Evolutionary conservation across 2,329 filamentous ascomycete genomes (phyloP), one percentile per base, ranked within the genome.

Genomic region (Pseudogymnoascus sp.): DNA sequence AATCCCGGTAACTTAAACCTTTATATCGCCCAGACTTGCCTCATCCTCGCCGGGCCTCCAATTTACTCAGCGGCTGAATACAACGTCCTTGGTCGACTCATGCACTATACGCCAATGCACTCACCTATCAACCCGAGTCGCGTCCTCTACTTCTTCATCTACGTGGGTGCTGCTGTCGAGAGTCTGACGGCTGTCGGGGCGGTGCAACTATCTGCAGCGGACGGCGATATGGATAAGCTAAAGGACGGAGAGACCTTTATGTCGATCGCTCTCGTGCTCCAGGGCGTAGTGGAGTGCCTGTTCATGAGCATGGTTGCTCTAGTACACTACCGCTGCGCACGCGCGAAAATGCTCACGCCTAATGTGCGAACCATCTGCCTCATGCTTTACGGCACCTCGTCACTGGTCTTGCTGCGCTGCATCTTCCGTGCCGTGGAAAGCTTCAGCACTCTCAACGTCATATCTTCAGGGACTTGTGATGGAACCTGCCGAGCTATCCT

Each of bases 61-160:
- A 69, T 76, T 33, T 77, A 75, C 65, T 72, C 75, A 0, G 75
- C 74, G 17, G 69, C 73, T 3, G 74, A 74, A 38, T 76, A 76
- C 64, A 74, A 73, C 61, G 66, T 76, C 23, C 68, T 77, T 35
- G 75, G 73, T 6, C 70, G 74, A 26, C 65, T 77, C 9, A 71
- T 75, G 72, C 69, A 72, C 65, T 76, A 77, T 63, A 67, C 76
- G 6, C 75, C 75, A 2, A 74, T 74, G 72, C 72, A 75, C 59
- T 69, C 75, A n/a, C 70, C 74, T 1, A 65, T 76, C 7, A 70
- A 76, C 56, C 75, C 75, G 17, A 67, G 69, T 56, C 72, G 73
- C 0, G 71, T 75, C n/a, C 64, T 74, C 4, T 70, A 70, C 50
- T 68, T 73, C 60, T 77, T 77, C 67, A 64, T 76, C 62, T 75